Base-by-base conservation (phyloP, 805 yeast species). In the Candida coleopterorum region DNA sequence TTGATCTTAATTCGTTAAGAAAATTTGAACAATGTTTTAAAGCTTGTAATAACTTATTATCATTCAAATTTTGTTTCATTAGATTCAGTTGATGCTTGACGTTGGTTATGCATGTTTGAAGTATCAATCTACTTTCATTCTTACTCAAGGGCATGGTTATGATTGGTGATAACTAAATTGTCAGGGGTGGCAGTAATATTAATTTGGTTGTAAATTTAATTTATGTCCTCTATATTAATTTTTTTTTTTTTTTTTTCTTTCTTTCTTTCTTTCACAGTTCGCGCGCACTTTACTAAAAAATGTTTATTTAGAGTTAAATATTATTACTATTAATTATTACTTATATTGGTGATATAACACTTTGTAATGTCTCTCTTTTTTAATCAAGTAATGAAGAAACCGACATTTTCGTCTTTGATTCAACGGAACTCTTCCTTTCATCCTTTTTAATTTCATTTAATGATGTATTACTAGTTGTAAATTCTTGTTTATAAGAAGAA, bases 21-120 rank as follows among this genome's bases (percentile, higher is more conserved):
- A 88, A 78, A 20, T 81, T 77, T 22, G 95, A 77, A 23, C 95
- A 86, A 54, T 88, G 93, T 49, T 87, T 85, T 40, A 93, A 62
- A 2, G 96, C 95, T 53, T 82, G 94, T 77, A 90, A 80, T 36
- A 90, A 70, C 51, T 77, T 77, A 42, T 62, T 59, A 9, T 77
- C 68, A 40, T 79, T 81, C 40, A 90, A 68, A 48, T 86, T 75
- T 50, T 79, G 81, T 46, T 81, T 77, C 95, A 90, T 87, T 52
- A 74, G 72, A 35, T 65, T 64, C 4, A 84, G 77, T 55, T 89
- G 94, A 45, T 79, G 84, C 44, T 72, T 73, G 49, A 89, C 85
- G 42, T 47, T 59, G 35, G 38, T 40, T 20, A 65, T 50, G 39
- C 64, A 55, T 26, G 53, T 50, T 37, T 53, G 55, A 14, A 60